Conservation (phyloP, 192 early-diverging fungal genomes). For the Tieghemiomyces parasiticus region DNA sequence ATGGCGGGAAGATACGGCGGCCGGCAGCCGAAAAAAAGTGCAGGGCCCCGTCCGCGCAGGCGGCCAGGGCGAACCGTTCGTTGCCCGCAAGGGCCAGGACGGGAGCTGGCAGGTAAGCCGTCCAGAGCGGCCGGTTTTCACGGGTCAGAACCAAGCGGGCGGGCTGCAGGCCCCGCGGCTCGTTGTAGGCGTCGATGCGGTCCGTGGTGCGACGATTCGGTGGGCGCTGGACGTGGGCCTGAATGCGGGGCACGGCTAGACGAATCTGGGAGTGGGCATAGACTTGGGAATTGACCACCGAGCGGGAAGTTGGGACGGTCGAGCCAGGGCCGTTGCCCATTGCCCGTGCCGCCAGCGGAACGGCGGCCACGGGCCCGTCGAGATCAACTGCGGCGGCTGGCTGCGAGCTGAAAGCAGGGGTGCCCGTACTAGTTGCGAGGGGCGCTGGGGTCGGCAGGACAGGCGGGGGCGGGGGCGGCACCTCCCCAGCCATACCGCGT, state of each 20-base stretch:
- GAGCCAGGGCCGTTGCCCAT: slow-evolving; percentile 15
- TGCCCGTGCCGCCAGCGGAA: slow-evolving; percentile 18
- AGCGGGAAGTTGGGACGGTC: background rate
- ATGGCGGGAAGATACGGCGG: slow-evolving; percentile 49
- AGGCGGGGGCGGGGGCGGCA: background rate
- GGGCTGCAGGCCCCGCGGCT: slow-evolving; percentile 2
- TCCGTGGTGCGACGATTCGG: too few relatives aligned
- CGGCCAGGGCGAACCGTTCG: slow-evolving; percentile 35
- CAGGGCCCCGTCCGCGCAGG: slow-evolving; percentile 49
- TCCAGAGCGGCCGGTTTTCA: slow-evolving; percentile 35
- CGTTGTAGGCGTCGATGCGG: background rate
- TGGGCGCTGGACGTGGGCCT: background rate
- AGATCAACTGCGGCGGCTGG: background rate
- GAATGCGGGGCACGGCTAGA: slow-evolving; percentile 1
- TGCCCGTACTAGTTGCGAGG: slow-evolving; percentile 6
- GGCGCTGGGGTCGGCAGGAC: background rate
- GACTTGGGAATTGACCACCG: slow-evolving; percentile 7
- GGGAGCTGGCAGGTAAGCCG: slow-evolving; percentile 34
- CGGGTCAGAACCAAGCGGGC: slow-evolving; percentile 32
- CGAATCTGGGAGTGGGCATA: slow-evolving; percentile 11
- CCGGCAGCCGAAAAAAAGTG: slow-evolving; percentile 51
- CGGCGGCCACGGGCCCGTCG: slow-evolving; percentile 2
- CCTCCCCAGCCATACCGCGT: slow-evolving; percentile 13
- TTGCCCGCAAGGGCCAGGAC: slow-evolving; percentile 48
- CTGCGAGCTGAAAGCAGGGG: background rate